phyloP scores from a whole-genome alignment of 2,329 filamentous ascomycete species.

The Calonectria pteridis region DNA sequence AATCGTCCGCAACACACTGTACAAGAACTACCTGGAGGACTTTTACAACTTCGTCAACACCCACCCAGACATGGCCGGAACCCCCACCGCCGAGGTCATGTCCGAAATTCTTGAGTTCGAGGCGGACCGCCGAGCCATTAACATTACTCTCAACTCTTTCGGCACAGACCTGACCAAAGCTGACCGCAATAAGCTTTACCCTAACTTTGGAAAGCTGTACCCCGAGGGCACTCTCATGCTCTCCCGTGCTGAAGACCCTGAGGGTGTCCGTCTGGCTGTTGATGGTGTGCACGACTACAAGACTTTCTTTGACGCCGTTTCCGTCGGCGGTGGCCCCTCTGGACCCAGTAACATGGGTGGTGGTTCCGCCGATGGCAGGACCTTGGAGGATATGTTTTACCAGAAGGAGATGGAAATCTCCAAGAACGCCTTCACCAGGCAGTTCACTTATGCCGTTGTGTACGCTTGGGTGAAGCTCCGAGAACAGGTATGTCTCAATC shows the following conservation, averaged over 20 bases:
- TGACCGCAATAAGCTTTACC: conserved; percentile 96
- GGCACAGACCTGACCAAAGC: conserved; percentile 95
- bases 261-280: conserved; percentile 92
- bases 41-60: conserved; percentile 96
- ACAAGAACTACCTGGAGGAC: conserved; percentile 99
- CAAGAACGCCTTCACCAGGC: conserved; percentile 93
- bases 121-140: conserved; percentile 95
- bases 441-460: conserved; percentile 94
- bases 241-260: conserved; percentile 92
- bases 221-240: conserved; percentile 97
- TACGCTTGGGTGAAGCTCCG: conserved; percentile 98
- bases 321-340: conserved; percentile 77
- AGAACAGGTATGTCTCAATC: conserved; percentile 80
- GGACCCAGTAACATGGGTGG: conserved; percentile 89
- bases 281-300: conserved; percentile 96
- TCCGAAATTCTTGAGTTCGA: conserved; percentile 96
- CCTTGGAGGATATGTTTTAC: conserved; percentile 97
- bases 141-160: conserved; percentile 99
- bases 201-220: conserved; percentile 89
- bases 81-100: conserved; percentile 95
- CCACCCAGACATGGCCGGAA: conserved; percentile 86
- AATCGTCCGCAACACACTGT: conserved; percentile 97
- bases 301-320: conserved; percentile 92
- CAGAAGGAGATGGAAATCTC: conserved; percentile 99
- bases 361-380: conserved; percentile 84